A percentile compares a stretch with the other conserved stretches of the same genome.
Conservation (phyloP, 768 basidiomycete genomes). For the Dioszegia crocea region DNA sequence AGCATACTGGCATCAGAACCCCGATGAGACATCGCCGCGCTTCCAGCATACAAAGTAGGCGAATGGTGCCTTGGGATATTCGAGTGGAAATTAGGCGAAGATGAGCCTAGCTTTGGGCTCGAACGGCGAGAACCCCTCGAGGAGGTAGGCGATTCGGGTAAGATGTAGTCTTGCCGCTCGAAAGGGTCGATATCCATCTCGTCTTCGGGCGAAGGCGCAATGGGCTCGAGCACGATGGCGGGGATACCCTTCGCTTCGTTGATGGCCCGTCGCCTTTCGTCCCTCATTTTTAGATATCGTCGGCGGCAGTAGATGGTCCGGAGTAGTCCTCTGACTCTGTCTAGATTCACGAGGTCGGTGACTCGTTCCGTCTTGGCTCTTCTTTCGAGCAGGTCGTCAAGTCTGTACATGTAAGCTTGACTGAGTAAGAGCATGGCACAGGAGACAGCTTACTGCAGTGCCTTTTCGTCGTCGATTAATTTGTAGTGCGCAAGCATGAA, state of each 20-base stretch:
- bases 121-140: conserved; percentile 10
- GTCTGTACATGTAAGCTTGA: conserved; percentile 51
- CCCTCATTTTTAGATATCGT: conserved; percentile 55
- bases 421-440: neutral
- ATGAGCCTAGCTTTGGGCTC: neutral
- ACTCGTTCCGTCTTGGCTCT: conserved; percentile 75
- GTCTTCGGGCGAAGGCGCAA: conserved; percentile 29
- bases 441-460: conserved; percentile 65
- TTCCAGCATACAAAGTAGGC: neutral
- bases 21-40: conserved; percentile 13
- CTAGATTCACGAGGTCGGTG: conserved; percentile 75
- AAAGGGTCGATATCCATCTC: conserved; percentile 19
- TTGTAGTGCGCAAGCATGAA: conserved; percentile 83
- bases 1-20: conserved; percentile 31
- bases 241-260: conserved; percentile 35
- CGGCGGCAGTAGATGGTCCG: conserved; percentile 69
- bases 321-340: conserved; percentile 76
- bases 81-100: conserved; percentile 9
- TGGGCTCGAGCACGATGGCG: conserved; percentile 42
- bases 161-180: neutral
- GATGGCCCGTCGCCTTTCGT: conserved; percentile 24
- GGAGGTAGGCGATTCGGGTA: conserved; percentile 8
- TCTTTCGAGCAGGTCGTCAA: conserved; percentile 73
- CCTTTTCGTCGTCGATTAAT: conserved; percentile 81
- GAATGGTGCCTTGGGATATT: neutral